Evolutionary conservation across 2,329 filamentous ascomycete species (phyloP).

Genomic region (Trichoderma atrobrunneum): DNA sequence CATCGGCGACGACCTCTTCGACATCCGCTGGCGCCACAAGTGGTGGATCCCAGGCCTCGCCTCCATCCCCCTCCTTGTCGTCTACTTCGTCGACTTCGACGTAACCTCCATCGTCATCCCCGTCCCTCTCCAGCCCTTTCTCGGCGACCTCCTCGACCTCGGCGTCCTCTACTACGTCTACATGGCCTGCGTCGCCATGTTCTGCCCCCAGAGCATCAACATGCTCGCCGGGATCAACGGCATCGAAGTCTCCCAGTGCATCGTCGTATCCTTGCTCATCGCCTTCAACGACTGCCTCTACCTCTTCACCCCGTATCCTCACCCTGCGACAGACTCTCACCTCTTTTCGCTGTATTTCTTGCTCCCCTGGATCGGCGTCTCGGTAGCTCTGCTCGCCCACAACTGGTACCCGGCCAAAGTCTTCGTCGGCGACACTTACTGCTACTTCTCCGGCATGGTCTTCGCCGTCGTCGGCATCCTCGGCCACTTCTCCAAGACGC

Average conservation of each 20-base stretch:
- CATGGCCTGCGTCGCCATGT: conserved; percentile 95
- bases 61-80: conserved; percentile 86
- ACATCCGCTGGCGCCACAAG: conserved; percentile 98
- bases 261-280: conserved; percentile 83
- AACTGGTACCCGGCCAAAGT: conserved; percentile 96
- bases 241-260: conserved; percentile 90
- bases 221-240: conserved; percentile 99
- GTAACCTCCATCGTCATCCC: conserved; percentile 95
- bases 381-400: conserved; percentile 78
- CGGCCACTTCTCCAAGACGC: conserved; percentile 96
- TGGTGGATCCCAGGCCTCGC: conserved; percentile 96
- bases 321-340: conserved; percentile 93
- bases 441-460: conserved; percentile 99
- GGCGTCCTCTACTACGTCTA: conserved; percentile 87
- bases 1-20: conserved; percentile 92
- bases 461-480: conserved; percentile 96
- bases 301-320: conserved; percentile 76
- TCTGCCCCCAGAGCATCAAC: conserved; percentile 98
- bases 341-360: conserved; percentile 94
- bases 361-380: conserved; percentile 91
- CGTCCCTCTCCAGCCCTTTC: conserved; percentile 75
- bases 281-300: conserved; percentile 86
- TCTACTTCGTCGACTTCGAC: conserved; percentile 98
- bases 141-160: conserved; percentile 82
- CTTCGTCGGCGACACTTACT: conserved; percentile 98